Conservation (phyloP, 2,329 filamentous ascomycete species). For the Cytospora mali region DNA sequence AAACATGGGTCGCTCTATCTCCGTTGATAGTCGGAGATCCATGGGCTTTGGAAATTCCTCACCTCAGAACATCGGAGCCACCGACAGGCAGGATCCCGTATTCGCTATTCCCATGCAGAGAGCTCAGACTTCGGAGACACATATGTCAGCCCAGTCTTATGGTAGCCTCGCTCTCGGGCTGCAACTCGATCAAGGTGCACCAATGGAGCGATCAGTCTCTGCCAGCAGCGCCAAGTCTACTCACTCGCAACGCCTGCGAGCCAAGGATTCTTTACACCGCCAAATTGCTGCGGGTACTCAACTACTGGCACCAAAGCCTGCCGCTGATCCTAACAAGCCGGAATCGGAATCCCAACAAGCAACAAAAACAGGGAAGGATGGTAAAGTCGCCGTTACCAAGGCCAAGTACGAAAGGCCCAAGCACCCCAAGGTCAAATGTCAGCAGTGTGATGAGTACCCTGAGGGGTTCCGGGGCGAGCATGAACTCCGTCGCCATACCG, state of each 20-base stretch:
- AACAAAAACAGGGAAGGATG: constrained; percentile 40
- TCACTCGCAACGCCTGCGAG: constrained; percentile 49
- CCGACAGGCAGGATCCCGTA: constrained; percentile 8
- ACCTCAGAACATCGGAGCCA: background rate
- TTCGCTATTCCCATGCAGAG: constrained; percentile 19
- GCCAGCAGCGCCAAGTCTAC: constrained; percentile 42
- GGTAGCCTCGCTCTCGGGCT: constrained; percentile 15
- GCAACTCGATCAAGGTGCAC: constrained; percentile 1
- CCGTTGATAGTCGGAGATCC: constrained; percentile 31
- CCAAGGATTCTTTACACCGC: constrained; percentile 50
- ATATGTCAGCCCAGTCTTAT: constrained; percentile 2
- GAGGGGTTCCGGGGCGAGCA: constrained; percentile 86
- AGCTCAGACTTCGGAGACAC: constrained; percentile 12
- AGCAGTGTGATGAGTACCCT: constrained; percentile 69
- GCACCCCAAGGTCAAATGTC: constrained; percentile 72
- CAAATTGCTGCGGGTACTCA: constrained; percentile 44
- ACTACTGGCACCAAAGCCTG: constrained; percentile 50
- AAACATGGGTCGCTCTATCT: constrained; percentile 49
- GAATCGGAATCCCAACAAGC: constrained; percentile 28
- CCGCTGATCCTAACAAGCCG: constrained; percentile 34
- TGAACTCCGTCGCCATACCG: constrained; percentile 71
- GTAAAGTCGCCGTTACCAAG: constrained; percentile 48
- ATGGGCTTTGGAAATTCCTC: background rate
- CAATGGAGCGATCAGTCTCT: constrained; percentile 18
- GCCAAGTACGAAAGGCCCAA: constrained; percentile 62